phyloP scores from a whole-genome alignment of 176 grass and related monocot genomes.

The Hsuehochloa calcarea region DNA sequence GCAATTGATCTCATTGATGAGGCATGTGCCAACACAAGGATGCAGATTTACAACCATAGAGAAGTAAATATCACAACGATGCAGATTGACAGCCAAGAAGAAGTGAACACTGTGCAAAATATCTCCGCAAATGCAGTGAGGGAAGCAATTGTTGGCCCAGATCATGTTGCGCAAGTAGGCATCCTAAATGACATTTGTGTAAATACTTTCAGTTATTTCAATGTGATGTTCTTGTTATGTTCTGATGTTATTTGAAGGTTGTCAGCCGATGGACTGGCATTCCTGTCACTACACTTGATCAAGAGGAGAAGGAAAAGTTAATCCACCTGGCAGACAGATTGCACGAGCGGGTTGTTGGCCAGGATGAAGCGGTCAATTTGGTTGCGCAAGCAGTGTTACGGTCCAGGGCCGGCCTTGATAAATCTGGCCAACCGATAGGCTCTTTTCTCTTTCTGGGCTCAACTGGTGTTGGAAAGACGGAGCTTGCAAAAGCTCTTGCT shows the following conservation, averaged over 20 bases:
- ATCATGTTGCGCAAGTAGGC: conserved; percentile 16
- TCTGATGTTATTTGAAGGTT: background rate
- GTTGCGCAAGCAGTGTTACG: conserved; percentile 36
- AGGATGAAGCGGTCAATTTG: conserved; percentile 32
- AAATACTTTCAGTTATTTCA: background rate
- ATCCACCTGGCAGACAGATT: conserved; percentile 28
- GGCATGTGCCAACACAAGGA: conserved; percentile 14
- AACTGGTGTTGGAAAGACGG: conserved; percentile 60
- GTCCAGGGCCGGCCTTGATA: conserved; percentile 31
- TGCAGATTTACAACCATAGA: background rate
- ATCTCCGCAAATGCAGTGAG: background rate
- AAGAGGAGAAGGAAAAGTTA: conserved; percentile 32
- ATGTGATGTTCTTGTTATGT: background rate
- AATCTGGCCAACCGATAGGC: conserved; percentile 19
- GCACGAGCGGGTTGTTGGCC: conserved; percentile 34
- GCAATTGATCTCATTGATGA: conserved; percentile 21
- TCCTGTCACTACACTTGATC: conserved; percentile 30
- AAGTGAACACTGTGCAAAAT: background rate
- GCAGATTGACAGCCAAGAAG: background rate
- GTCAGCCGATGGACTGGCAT: conserved; percentile 45
- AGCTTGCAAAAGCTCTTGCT: conserved; percentile 51
- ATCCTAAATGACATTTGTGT: background rate
- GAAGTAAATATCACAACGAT: background rate
- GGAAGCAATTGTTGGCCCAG: background rate
- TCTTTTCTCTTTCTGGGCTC: conserved; percentile 45